Percentiles rank a stretch among this genome's conserved stretches.
phyloP scores from a whole-genome alignment of 2,329 filamentous ascomycete species.

The Ophiognomonia clavigignenti-juglandacearum region DNA sequence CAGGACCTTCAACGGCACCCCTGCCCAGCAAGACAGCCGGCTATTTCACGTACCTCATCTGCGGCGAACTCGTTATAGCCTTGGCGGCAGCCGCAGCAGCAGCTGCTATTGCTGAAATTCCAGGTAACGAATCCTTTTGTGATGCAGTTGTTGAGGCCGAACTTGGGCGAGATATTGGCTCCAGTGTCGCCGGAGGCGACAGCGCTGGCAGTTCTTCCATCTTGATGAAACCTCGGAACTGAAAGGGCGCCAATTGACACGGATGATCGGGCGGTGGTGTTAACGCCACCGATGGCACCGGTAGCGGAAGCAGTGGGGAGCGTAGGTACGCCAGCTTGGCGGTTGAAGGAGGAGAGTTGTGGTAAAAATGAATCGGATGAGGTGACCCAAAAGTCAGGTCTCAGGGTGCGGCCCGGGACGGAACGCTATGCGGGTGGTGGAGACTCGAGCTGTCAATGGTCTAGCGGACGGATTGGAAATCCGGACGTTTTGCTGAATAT shows the following conservation, averaged over 20 bases:
- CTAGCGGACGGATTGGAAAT: too few relatives aligned
- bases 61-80: constrained; percentile 33
- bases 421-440: too few relatives aligned
- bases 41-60: constrained; percentile 23
- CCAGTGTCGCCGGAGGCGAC: constrained; percentile 33
- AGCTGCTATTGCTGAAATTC: constrained; percentile 40
- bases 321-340: constrained; percentile 24
- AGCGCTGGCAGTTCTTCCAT: constrained; percentile 27
- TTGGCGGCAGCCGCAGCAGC: constrained; percentile 24
- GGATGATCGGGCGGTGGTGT: constrained; percentile 18
- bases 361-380: too few relatives aligned
- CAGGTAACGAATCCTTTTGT: constrained; percentile 38
- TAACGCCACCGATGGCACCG: constrained; percentile 14
- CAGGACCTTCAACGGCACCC: neutral
- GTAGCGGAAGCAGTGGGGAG: constrained; percentile 18
- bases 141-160: constrained; percentile 44
- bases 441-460: too few relatives aligned
- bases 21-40: neutral
- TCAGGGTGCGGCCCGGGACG: too few relatives aligned
- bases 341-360: too few relatives aligned
- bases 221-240: constrained; percentile 31
- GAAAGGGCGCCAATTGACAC: constrained; percentile 17
- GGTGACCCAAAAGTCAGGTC: too few relatives aligned
- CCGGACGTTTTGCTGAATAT: too few relatives aligned
- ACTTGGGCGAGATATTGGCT: constrained; percentile 45